Evolutionary conservation across 805 yeast species (phyloP), one percentile per base, ranked within the genome.

Genomic region (Kuraishia piskuri): DNA sequence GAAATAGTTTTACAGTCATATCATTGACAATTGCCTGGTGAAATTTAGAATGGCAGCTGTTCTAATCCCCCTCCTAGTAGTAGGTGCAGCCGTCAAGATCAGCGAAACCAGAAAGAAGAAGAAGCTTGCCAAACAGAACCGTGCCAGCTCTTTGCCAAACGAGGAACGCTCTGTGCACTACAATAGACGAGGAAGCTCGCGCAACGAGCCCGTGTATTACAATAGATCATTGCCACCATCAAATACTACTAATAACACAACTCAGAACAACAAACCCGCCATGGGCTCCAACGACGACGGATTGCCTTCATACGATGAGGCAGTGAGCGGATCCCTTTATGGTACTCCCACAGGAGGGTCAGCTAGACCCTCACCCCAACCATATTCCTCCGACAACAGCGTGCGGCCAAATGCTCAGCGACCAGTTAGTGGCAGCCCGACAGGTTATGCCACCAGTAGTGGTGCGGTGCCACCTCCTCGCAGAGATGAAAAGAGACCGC

Each of bases 261-360:
- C n/a, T n/a, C n/a, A n/a, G n/a, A n/a, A n/a, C n/a, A n/a, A n/a
- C n/a, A n/a, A n/a, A n/a, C n/a, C n/a, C n/a, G n/a, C 40, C 2
- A 52, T 55, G 4, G 54, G 10, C 14, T 60, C 56, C 44, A 53
- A 57, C 8, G 56, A 57, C 24, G 54, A 21, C n/a, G 22, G 53
- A n/a, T 31, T 49, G 1, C 63, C 64, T 1, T 9, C 54, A 8
- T 64, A 57, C 14, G 40, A 31, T 31, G 40, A 31, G 40, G 40
- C 40, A 8, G 40, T 31, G 40, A n/a, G 31, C 10, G 31, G 40
- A 31, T 31, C 40, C 9, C 3, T 31, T 14, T 6, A 31, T 31
- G 14, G 40, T 31, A n/a, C n/a, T 4, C 7, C 4, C 40, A 31
- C 40, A 3, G 40, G 40, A 12, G 40, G 40, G 17, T 31, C 40